phyloP scores from a whole-genome alignment of 2,329 filamentous ascomycete species.

The Camptophora hylomeconis region DNA sequence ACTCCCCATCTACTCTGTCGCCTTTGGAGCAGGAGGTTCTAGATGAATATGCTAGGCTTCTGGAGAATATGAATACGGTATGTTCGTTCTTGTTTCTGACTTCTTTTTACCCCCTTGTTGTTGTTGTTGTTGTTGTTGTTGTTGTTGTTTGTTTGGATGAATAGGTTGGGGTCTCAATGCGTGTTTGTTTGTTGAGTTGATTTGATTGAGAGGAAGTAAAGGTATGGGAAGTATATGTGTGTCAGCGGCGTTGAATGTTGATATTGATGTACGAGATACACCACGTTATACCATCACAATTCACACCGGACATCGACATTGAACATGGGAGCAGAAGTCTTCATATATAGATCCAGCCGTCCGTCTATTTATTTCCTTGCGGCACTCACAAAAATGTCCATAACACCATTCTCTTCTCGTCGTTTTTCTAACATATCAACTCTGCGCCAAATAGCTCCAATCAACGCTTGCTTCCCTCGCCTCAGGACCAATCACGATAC shows the following conservation, averaged over 20 bases:
- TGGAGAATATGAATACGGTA: conserved; percentile 86
- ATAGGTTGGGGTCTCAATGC: too few relatives aligned
- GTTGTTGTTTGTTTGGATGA: neutral
- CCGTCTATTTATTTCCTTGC: too few relatives aligned
- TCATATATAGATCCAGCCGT: too few relatives aligned
- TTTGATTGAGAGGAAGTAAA: too few relatives aligned
- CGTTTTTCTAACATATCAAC: neutral
- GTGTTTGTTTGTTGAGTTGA: too few relatives aligned
- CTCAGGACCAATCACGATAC: conserved; percentile 55
- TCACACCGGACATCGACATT: too few relatives aligned
- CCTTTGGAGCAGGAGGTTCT: conserved; percentile 87
- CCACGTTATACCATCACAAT: too few relatives aligned
- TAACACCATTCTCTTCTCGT: neutral
- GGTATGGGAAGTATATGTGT: too few relatives aligned
- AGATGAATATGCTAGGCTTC: conserved; percentile 79
- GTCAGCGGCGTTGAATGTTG: too few relatives aligned
- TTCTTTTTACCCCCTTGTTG: neutral
- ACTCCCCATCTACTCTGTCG: conserved; percentile 7
- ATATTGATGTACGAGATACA: too few relatives aligned
- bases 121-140: neutral
- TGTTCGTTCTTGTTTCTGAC: conserved; percentile 9
- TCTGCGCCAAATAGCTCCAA: conserved; percentile 38
- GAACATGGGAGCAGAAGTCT: too few relatives aligned
- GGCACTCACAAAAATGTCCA: conserved; percentile 2
- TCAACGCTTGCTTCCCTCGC: conserved; percentile 50